A percentile compares a stretch with the other conserved stretches of the same genome.
phyloP scores from a whole-genome alignment of 208 protist species.

The Crithidia expoeki region DNA sequence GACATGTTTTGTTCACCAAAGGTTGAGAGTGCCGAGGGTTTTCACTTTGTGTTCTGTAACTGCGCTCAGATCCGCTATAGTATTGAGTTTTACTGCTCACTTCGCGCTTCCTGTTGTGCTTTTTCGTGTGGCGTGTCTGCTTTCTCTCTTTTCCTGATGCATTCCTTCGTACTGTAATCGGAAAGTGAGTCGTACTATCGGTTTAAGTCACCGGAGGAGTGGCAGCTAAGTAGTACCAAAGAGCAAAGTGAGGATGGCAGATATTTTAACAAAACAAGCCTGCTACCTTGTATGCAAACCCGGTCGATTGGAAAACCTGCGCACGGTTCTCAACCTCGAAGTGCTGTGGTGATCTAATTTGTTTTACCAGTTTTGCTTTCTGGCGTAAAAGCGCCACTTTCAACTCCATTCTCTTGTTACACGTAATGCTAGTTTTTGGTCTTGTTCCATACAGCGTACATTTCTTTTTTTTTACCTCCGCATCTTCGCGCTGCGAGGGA shows the following conservation, averaged over 20 bases:
- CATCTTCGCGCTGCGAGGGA: background rate
- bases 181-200: too few relatives aligned
- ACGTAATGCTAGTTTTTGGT: too few relatives aligned
- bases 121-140: background rate
- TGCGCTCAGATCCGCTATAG: background rate
- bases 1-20: conserved; percentile 7
- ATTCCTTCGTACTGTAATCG: background rate
- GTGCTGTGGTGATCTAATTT: background rate
- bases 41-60: background rate
- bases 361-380: background rate
- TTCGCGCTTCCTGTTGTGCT: background rate
- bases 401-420: conserved; percentile 15
- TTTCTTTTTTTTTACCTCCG: background rate
- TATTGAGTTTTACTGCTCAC: background rate
- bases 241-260: background rate
- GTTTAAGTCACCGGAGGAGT: too few relatives aligned
- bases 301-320: background rate
- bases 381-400: background rate
- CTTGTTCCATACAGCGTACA: background rate
- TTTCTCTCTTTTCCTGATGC: background rate
- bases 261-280: background rate
- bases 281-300: too few relatives aligned
- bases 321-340: background rate
- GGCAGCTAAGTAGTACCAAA: too few relatives aligned
- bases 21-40: conserved; percentile 1